Evolutionary conservation across 164 flowering plant species (phyloP).

Genomic region (Berberis thunbergii): DNA sequence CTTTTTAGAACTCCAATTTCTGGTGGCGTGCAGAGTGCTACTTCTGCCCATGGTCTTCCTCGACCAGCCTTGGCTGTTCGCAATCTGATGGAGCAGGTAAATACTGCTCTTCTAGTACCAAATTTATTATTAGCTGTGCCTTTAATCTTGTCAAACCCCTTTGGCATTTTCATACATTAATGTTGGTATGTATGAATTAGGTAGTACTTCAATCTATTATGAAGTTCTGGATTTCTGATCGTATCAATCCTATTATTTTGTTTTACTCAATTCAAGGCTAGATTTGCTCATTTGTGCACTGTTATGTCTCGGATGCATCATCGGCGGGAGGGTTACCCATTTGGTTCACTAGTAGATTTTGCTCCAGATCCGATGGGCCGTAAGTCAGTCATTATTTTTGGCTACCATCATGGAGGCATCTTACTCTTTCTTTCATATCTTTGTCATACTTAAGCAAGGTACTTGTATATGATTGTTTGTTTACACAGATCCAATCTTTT

Average conservation of each 20-base stretch:
- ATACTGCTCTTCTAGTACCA: not conserved
- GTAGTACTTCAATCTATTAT: not conserved
- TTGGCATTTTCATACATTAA: not conserved
- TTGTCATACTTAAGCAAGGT: not conserved
- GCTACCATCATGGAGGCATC: not conserved
- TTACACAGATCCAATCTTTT: slow-evolving; percentile 82
- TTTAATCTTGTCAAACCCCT: not conserved
- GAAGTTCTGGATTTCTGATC: not conserved
- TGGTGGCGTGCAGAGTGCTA: slow-evolving; percentile 99
- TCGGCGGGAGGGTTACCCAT: slow-evolving; percentile 91
- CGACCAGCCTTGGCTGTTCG: slow-evolving; percentile 97
- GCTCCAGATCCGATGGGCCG: slow-evolving; percentile 94
- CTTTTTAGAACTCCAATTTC: slow-evolving; percentile 98
- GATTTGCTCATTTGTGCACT: slow-evolving; percentile 97
- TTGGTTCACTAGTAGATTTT: slow-evolving; percentile 97
- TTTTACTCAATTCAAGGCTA: slow-evolving; percentile 50
- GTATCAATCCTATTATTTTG: not conserved
- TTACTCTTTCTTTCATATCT: no score
- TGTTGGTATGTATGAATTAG: not conserved
- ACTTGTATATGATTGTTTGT: slow-evolving; percentile 5
- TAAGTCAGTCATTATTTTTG: slow-evolving; percentile 30
- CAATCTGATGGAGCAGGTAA: slow-evolving; percentile 98
- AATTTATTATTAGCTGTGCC: not conserved
- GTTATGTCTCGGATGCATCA: slow-evolving; percentile 99
- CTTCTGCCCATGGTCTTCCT: slow-evolving; percentile 96